These are phyloP conservation scores for Rosa chinensis DNA, from an alignment of 306 rosid species.

Conservation along the genomic window DNA sequence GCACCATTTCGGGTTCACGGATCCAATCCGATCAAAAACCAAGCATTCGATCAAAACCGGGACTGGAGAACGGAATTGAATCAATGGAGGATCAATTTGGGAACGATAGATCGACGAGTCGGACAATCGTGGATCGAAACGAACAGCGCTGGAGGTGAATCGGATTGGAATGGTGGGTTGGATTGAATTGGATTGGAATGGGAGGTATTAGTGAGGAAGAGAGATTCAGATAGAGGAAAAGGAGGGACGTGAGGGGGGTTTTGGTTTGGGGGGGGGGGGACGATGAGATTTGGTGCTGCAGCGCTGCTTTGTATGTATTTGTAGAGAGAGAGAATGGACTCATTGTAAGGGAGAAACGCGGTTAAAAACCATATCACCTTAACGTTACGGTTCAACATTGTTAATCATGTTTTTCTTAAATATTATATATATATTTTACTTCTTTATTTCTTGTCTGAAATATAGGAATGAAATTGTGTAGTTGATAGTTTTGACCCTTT, in stretches of 20 bases:
- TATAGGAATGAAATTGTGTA: too few species aligned
- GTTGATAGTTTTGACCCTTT: too few species aligned
- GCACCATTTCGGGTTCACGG: background rate
- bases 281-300: conserved; percentile 67
- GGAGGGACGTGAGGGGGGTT: conserved; percentile 45
- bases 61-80: conserved; percentile 13
- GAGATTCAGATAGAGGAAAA: conserved; percentile 41
- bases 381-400: conserved; percentile 24
- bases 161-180: conserved; percentile 19
- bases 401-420: too few species aligned
- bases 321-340: background rate
- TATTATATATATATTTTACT: too few species aligned
- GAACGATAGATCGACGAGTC: conserved; percentile 26
- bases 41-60: conserved; percentile 34
- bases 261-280: conserved; percentile 42
- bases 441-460: background rate
- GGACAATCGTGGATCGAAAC: conserved; percentile 4
- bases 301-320: conserved; percentile 26
- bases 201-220: conserved; percentile 15
- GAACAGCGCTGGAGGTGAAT: conserved; percentile 14
- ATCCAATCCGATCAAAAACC: conserved; percentile 42
- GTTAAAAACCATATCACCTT: conserved; percentile 15
- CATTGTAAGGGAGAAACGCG: background rate
- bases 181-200: conserved; percentile 31
- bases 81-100: conserved; percentile 20